phyloP scores from a whole-genome alignment of 176 grass and related monocot genomes.

The Triticum timopheevii region DNA sequence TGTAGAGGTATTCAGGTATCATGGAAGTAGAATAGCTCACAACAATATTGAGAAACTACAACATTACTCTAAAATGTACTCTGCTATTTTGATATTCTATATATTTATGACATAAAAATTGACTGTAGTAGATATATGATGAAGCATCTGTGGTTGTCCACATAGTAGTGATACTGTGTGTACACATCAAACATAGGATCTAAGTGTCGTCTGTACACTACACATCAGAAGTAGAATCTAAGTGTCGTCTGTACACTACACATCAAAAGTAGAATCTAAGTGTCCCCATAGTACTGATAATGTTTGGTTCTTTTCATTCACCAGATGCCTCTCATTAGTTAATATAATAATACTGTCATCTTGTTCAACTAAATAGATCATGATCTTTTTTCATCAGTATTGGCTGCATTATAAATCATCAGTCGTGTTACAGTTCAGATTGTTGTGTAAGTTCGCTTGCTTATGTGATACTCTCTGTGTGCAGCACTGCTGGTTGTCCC shows the following conservation, averaged over 20 bases:
- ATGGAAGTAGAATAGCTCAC: neutral
- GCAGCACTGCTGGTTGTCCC: constrained; percentile 86
- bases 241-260: neutral
- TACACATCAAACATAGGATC: neutral
- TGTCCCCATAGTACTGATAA: neutral
- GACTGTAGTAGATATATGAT: neutral
- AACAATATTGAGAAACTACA: neutral
- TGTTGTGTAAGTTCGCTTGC: constrained; percentile 4
- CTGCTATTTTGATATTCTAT: neutral
- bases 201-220: neutral
- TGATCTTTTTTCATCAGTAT: neutral
- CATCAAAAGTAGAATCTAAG: neutral
- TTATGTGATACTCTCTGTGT: constrained; percentile 32
- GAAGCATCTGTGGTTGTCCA: neutral
- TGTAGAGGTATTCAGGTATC: neutral
- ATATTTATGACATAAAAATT: neutral
- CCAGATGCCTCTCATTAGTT: neutral
- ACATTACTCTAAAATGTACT: too few species aligned
- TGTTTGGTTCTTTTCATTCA: neutral
- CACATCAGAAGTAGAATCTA: neutral
- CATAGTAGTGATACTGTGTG: neutral
- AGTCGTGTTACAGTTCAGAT: constrained; percentile 1
- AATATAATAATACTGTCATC: neutral
- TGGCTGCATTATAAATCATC: neutral
- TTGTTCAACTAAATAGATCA: constrained; percentile 19